Evolutionary conservation across 495 filamentous ascomycete genomes (phyloP).

Genomic region (Penicillium ochrochloron): DNA sequence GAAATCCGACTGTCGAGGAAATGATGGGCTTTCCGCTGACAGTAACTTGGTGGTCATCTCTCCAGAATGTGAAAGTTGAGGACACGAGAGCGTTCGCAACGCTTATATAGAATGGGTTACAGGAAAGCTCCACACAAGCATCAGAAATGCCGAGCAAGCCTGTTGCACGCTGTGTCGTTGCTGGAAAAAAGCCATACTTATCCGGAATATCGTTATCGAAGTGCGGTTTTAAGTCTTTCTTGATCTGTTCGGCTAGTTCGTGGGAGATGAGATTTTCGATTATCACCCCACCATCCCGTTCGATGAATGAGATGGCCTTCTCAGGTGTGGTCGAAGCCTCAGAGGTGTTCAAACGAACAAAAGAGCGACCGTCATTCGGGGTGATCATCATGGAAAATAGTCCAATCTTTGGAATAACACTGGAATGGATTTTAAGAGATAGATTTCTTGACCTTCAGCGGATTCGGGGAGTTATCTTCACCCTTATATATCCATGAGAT

Average conservation of each 20-base stretch:
- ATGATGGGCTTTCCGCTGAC: slow-evolving; percentile 34
- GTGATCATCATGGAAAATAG: slow-evolving; percentile 5
- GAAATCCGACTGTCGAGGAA: slow-evolving; percentile 37
- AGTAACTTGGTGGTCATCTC: slow-evolving; percentile 31
- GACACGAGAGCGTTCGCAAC: slow-evolving; percentile 34
- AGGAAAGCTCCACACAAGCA: slow-evolving; percentile 35
- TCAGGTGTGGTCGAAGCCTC: slow-evolving; percentile 16
- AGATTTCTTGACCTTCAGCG: not conserved
- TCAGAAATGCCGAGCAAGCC: slow-evolving; percentile 37
- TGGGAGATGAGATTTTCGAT: slow-evolving; percentile 30
- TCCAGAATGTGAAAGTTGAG: slow-evolving; percentile 28
- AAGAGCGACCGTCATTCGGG: not conserved
- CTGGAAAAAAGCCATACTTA: slow-evolving; percentile 34
- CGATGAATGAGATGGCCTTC: slow-evolving; percentile 13
- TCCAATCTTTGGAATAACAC: not conserved
- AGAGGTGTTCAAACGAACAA: slow-evolving; percentile 19
- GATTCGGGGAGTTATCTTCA: not conserved
- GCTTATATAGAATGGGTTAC: slow-evolving; percentile 30
- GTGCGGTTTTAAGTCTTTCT: slow-evolving; percentile 30
- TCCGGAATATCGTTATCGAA: slow-evolving; percentile 33
- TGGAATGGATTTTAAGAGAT: not conserved
- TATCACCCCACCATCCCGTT: slow-evolving; percentile 30
- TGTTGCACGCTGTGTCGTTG: slow-evolving; percentile 36
- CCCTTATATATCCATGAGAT: not conserved
- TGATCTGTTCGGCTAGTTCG: slow-evolving; percentile 29